phyloP scores from a whole-genome alignment of 495 filamentous ascomycete species.

The Hypoxylon subgilvum region DNA sequence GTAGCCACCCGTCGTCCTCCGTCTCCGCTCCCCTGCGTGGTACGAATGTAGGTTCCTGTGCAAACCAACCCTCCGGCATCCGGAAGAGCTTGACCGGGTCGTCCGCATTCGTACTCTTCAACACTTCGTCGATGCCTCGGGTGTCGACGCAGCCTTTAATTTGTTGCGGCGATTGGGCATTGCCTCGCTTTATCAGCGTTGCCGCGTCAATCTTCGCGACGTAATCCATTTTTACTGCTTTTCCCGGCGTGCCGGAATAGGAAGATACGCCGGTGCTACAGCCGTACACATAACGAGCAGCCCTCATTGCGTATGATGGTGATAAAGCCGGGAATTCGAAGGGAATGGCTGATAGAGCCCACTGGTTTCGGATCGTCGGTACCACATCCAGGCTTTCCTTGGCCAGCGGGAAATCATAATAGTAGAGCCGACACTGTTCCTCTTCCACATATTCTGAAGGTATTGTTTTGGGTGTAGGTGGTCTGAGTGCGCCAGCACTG shows the following conservation, averaged over 20 bases:
- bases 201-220: constrained; percentile 63
- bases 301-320: constrained; percentile 58
- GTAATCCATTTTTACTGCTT: constrained; percentile 65
- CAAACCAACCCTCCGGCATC: constrained; percentile 63
- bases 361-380: constrained; percentile 60
- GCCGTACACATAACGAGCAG: constrained; percentile 63
- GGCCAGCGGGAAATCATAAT: constrained; percentile 61
- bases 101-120: constrained; percentile 47
- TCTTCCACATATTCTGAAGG: constrained; percentile 52
- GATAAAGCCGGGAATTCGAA: constrained; percentile 68
- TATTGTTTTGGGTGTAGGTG: constrained; percentile 46
- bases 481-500: constrained; percentile 60
- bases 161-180: constrained; percentile 47
- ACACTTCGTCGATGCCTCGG: constrained; percentile 53
- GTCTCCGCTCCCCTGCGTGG: constrained; percentile 48
- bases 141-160: constrained; percentile 63
- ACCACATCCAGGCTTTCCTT: constrained; percentile 1
- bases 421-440: constrained; percentile 70
- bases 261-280: constrained; percentile 53
- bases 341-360: constrained; percentile 64
- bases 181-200: constrained; percentile 54
- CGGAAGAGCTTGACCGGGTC: constrained; percentile 64
- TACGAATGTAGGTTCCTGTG: constrained; percentile 70
- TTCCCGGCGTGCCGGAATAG: constrained; percentile 60
- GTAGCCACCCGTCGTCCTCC: constrained; percentile 65